phyloP scores from a whole-genome alignment of 345 rosid species.

The Conringia planisiliqua region DNA sequence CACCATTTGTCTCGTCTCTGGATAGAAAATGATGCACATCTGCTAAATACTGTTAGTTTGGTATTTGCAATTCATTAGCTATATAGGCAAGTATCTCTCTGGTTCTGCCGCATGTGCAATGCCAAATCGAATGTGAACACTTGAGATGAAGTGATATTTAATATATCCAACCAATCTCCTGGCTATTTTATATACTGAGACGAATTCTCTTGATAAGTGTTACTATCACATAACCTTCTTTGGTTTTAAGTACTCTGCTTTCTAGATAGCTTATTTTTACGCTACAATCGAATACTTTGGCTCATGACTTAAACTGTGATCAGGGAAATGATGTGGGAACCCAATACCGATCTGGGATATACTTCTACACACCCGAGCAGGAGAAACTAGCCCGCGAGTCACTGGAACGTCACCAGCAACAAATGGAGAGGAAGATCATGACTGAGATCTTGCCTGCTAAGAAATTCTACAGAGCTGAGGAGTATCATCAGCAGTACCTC shows the following conservation, averaged over 20 bases:
- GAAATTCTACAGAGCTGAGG: slow-evolving; percentile 91
- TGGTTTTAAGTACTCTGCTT: neutral
- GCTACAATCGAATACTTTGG: neutral
- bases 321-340: slow-evolving; percentile 97
- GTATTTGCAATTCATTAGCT: neutral
- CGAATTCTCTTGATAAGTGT: neutral
- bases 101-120: neutral
- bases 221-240: neutral
- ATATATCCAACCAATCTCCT: neutral
- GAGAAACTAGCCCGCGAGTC: slow-evolving; percentile 73
- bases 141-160: neutral
- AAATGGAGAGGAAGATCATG: slow-evolving; percentile 62
- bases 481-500: slow-evolving; percentile 89
- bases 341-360: slow-evolving; percentile 89
- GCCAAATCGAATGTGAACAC: neutral
- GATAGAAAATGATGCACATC: neutral
- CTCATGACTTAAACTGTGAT: neutral
- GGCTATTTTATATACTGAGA: neutral
- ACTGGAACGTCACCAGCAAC: slow-evolving; percentile 56
- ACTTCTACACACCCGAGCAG: slow-evolving; percentile 73
- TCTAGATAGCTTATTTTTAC: neutral
- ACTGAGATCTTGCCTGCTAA: slow-evolving; percentile 84
- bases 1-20: neutral
- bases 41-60: neutral
- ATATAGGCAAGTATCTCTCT: neutral